Conservation (phyloP, 2,329 filamentous ascomycete genomes). For the Leptographium radiaticola region DNA sequence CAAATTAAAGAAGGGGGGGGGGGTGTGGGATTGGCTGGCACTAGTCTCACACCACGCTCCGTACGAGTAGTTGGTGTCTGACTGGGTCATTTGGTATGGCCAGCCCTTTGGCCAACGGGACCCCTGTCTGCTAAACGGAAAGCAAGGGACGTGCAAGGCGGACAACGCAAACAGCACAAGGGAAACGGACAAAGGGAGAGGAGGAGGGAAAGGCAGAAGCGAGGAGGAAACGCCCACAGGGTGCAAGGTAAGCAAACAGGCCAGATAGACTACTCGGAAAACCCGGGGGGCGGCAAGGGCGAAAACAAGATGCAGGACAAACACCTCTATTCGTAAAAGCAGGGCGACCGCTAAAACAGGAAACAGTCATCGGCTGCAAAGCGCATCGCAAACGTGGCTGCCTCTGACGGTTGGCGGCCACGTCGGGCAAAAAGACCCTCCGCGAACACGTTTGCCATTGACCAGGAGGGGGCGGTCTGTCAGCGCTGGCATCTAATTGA, state of each 20-base stretch:
- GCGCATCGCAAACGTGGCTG: background rate
- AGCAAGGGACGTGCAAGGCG: background rate
- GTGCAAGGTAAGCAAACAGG: background rate
- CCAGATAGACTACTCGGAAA: no score
- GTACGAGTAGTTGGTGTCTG: background rate
- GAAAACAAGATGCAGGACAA: no score
- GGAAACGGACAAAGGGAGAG: background rate
- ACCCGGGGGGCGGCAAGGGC: no score
- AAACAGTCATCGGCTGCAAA: no score
- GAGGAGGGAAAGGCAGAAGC: background rate
- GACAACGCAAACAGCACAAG: no score
- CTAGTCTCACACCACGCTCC: background rate
- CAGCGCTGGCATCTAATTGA: background rate
- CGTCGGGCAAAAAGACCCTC: background rate
- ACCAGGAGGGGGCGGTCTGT: background rate
- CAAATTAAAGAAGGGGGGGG: background rate
- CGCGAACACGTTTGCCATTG: background rate
- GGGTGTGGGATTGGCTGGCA: background rate
- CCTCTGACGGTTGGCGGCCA: background rate
- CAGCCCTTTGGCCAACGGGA: background rate
- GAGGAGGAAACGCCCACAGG: background rate
- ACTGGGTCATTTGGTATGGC: background rate
- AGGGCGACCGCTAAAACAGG: no score
- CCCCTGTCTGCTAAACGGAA: background rate
- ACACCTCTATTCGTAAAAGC: no score